These are phyloP conservation scores for Pyricularia sp. DNA, from an alignment of 2,329 filamentous ascomycete genomes.

Conservation along the genomic window DNA sequence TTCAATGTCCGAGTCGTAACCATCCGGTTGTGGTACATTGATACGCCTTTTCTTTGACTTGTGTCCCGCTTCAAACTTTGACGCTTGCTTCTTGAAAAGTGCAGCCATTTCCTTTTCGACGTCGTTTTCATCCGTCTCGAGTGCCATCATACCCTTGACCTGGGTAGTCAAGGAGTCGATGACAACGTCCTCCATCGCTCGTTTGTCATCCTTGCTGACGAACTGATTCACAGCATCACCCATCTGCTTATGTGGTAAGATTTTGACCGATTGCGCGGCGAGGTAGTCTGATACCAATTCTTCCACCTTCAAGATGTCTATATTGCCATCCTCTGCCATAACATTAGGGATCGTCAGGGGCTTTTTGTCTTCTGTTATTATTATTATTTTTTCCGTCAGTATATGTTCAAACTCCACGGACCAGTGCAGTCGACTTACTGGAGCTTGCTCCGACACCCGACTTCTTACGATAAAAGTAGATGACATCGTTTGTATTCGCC, in stretches of 20 bases:
- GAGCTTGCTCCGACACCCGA: constrained; percentile 23
- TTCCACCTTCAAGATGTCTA: constrained; percentile 77
- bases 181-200: constrained; percentile 75
- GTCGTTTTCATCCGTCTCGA: constrained; percentile 57
- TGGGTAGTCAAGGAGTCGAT: constrained; percentile 57
- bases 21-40: constrained; percentile 49
- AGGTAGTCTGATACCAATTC: constrained; percentile 81
- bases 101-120: constrained; percentile 65
- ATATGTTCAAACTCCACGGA: background rate
- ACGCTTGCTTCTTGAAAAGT: constrained; percentile 57
- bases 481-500: constrained; percentile 85
- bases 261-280: constrained; percentile 74
- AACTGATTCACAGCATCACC: constrained; percentile 87
- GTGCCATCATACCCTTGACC: constrained; percentile 53
- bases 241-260: constrained; percentile 84
- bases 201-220: constrained; percentile 89
- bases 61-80: constrained; percentile 53
- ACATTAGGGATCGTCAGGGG: constrained; percentile 49
- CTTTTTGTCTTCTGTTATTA: constrained; percentile 16
- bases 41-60: constrained; percentile 25
- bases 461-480: constrained; percentile 88
- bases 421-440: too few species aligned
- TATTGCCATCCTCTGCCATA: constrained; percentile 44
- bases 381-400: background rate
- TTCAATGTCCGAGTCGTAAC: constrained; percentile 83